phyloP scores from a whole-genome alignment of 805 yeast species.

The Pichia cabralensis region DNA sequence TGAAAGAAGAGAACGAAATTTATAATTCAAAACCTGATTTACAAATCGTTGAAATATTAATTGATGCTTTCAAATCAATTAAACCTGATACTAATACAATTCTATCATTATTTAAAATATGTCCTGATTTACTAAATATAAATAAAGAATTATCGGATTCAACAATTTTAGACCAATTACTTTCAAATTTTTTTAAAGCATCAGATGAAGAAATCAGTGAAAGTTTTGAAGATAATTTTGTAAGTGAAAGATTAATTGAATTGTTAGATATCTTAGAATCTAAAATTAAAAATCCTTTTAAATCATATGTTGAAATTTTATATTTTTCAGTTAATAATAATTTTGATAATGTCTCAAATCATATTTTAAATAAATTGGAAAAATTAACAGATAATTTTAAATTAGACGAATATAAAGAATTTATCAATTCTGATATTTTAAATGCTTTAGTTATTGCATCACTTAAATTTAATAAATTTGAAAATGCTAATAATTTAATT shows the following conservation, averaged over 20 bases:
- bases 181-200: slow-evolving; percentile 19
- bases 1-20: slow-evolving; percentile 16
- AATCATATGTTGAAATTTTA: slow-evolving; percentile 21
- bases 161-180: slow-evolving; percentile 8
- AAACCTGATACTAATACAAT: slow-evolving; percentile 23
- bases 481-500: slow-evolving; percentile 14
- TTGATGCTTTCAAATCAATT: slow-evolving; percentile 22
- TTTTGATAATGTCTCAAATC: slow-evolving; percentile 17
- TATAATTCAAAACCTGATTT: slow-evolving; percentile 11
- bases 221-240: slow-evolving; percentile 20
- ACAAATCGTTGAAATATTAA: slow-evolving; percentile 19
- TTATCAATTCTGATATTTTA: slow-evolving; percentile 19
- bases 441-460: slow-evolving; percentile 19
- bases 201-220: slow-evolving; percentile 21
- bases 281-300: slow-evolving; percentile 14
- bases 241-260: slow-evolving; percentile 12
- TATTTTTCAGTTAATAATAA: slow-evolving; percentile 23
- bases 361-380: slow-evolving; percentile 15
- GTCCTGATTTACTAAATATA: slow-evolving; percentile 8
- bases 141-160: slow-evolving; percentile 2
- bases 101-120: slow-evolving; percentile 14
- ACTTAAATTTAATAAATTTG: slow-evolving; percentile 14
- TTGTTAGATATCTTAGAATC: slow-evolving; percentile 14
- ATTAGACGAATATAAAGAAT: slow-evolving; percentile 13
- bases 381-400: slow-evolving; percentile 10